phyloP scores from a whole-genome alignment of 2,329 filamentous ascomycete genomes.

The Aspergillus aculeatinus region DNA sequence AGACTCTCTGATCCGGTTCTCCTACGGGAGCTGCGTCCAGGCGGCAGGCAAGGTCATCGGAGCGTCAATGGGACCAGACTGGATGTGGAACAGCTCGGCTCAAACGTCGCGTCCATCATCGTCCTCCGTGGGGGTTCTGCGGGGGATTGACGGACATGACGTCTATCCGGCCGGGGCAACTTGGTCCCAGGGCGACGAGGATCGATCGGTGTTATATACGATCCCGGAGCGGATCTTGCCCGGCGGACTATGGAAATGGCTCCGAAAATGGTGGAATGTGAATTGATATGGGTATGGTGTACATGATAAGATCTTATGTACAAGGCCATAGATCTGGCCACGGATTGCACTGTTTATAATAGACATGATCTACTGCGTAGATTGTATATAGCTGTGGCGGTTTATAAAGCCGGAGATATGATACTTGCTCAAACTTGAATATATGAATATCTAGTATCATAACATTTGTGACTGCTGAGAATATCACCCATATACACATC shows the following conservation, averaged over 20 bases:
- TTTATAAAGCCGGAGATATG: neutral
- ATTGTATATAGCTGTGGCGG: neutral
- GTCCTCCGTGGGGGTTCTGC: constrained; percentile 35
- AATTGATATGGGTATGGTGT: constrained; percentile 5
- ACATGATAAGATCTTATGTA: constrained; percentile 7
- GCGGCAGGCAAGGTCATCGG: constrained; percentile 54
- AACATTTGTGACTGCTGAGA: too few relatives aligned
- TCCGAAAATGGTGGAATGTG: constrained; percentile 14
- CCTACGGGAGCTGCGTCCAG: constrained; percentile 59
- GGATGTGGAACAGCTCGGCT: constrained; percentile 7
- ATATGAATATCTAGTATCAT: too few relatives aligned
- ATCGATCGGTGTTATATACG: neutral
- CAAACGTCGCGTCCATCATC: constrained; percentile 13
- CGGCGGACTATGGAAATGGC: constrained; percentile 15
- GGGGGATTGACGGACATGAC: constrained; percentile 40
- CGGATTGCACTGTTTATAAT: neutral
- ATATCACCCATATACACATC: neutral
- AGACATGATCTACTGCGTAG: neutral
- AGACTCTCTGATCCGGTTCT: constrained; percentile 60
- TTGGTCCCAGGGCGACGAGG: neutral
- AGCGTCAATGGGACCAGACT: constrained; percentile 18
- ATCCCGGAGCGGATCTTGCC: constrained; percentile 1
- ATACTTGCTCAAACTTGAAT: neutral
- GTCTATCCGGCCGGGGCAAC: constrained; percentile 9
- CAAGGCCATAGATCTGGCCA: neutral